Conservation (phyloP, 192 early-diverging fungal species). For the Fimicolochytrium jonesii region DNA sequence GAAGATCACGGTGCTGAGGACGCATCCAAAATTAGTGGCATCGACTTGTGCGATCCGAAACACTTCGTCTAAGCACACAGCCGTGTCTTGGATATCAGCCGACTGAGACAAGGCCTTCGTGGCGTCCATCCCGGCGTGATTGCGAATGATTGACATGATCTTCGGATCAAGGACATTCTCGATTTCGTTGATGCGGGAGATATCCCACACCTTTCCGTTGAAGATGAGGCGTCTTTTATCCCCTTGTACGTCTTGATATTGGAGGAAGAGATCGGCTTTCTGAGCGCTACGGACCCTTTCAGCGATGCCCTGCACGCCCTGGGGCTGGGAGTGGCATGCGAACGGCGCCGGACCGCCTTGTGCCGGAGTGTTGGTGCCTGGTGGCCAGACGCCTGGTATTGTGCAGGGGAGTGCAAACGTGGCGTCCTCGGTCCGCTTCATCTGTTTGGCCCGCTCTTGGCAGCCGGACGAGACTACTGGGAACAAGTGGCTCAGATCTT, state of each 20-base stretch:
- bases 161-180: slow-evolving; percentile 1
- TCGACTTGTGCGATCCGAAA: slow-evolving; percentile 80
- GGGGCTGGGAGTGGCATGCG: no score
- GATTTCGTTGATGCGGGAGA: slow-evolving; percentile 43
- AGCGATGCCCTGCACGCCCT: no score
- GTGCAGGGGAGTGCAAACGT: slow-evolving; percentile 4
- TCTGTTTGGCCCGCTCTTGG: no score
- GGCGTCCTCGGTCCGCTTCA: no score
- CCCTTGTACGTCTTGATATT: slow-evolving; percentile 16
- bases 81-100: slow-evolving; percentile 22
- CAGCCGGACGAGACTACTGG: background rate
- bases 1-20: slow-evolving; percentile 72
- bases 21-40: slow-evolving; percentile 72
- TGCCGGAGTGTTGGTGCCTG: background rate
- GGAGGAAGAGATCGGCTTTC: background rate
- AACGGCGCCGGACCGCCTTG: no score
- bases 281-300: no score
- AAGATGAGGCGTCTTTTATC: slow-evolving; percentile 62
- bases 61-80: slow-evolving; percentile 71
- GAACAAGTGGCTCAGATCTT: slow-evolving; percentile 24
- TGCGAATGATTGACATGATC: no score
- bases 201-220: slow-evolving; percentile 63
- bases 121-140: slow-evolving; percentile 44
- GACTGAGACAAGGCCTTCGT: slow-evolving; percentile 1
- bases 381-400: slow-evolving; percentile 11